These are phyloP conservation scores for Penicillium pulvis DNA, from an alignment of 495 filamentous ascomycete species.

Conservation along the genomic window DNA sequence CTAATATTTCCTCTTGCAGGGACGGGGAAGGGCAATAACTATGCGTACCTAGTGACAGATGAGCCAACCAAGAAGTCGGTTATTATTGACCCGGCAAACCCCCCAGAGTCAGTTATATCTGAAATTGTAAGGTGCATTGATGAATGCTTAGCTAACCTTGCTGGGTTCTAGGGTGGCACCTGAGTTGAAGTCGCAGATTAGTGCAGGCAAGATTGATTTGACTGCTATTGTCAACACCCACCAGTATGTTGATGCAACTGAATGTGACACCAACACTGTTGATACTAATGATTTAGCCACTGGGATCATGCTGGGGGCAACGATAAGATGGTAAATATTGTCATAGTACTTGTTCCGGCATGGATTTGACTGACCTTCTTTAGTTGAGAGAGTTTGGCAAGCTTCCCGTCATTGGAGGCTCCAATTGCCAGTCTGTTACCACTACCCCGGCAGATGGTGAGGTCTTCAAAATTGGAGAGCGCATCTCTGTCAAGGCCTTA, in stretches of 20 bases:
- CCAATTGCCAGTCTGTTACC: slow-evolving; percentile 79
- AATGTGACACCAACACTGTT: not conserved
- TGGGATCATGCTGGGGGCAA: slow-evolving; percentile 96
- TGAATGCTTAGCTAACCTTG: slow-evolving; percentile 8
- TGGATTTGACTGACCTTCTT: slow-evolving; percentile 12
- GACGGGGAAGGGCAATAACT: slow-evolving; percentile 90
- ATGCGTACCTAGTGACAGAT: slow-evolving; percentile 93
- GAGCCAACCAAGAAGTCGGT: slow-evolving; percentile 91
- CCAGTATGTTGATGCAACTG: slow-evolving; percentile 62
- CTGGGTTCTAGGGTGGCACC: slow-evolving; percentile 72
- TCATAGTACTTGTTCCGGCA: not conserved
- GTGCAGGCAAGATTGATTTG: slow-evolving; percentile 73
- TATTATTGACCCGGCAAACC: slow-evolving; percentile 92
- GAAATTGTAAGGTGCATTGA: not conserved
- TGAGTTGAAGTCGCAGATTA: slow-evolving; percentile 71
- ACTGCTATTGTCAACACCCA: slow-evolving; percentile 94
- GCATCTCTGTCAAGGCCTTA: slow-evolving; percentile 81
- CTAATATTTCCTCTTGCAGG: slow-evolving; percentile 51
- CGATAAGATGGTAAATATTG: slow-evolving; percentile 60
- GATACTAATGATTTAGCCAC: slow-evolving; percentile 58
- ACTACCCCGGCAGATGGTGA: slow-evolving; percentile 72
- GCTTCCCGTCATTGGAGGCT: slow-evolving; percentile 82
- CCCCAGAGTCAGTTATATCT: slow-evolving; percentile 73
- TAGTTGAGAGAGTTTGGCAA: slow-evolving; percentile 68
- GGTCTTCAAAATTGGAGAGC: slow-evolving; percentile 78